phyloP scores from a whole-genome alignment of 345 rosid genomes.

The Corymbia maculata region DNA sequence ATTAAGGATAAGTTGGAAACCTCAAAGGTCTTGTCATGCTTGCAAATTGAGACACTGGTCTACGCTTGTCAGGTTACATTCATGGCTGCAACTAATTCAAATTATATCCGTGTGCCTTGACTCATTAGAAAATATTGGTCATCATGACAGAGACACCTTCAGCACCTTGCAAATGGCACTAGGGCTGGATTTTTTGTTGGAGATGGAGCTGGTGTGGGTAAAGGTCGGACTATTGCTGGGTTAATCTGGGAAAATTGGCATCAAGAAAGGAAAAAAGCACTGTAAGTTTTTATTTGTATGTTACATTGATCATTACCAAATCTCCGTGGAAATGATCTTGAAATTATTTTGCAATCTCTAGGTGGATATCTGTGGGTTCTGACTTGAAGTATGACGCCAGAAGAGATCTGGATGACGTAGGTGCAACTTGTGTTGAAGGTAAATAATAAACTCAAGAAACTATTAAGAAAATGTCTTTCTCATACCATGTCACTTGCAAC shows the following conservation, averaged over 20 bases:
- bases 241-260: slow-evolving; percentile 96
- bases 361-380: slow-evolving; percentile 99
- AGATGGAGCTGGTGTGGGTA: slow-evolving; percentile 99
- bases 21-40: slow-evolving; percentile 73
- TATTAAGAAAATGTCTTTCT: not conserved
- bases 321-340: not conserved
- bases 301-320: not conserved
- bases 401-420: slow-evolving; percentile 97
- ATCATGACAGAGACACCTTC: slow-evolving; percentile 74
- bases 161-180: slow-evolving; percentile 71
- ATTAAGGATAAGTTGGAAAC: slow-evolving; percentile 67
- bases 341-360: slow-evolving; percentile 17
- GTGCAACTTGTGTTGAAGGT: slow-evolving; percentile 79
- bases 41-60: slow-evolving; percentile 98
- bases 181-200: slow-evolving; percentile 98
- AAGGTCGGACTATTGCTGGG: slow-evolving; percentile 97
- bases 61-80: slow-evolving; percentile 88
- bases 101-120: not conserved
- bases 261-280: slow-evolving; percentile 66
- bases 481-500: not conserved
- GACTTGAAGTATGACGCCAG: slow-evolving; percentile 95
- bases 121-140: slow-evolving; percentile 9
- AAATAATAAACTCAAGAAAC: not conserved
- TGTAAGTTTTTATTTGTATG: slow-evolving; percentile 44
- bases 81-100: slow-evolving; percentile 6